Evolutionary conservation across 2,329 filamentous ascomycete genomes (phyloP), one percentile per base, ranked within the genome.

Genomic region (Colletotrichum theobromicola): DNA sequence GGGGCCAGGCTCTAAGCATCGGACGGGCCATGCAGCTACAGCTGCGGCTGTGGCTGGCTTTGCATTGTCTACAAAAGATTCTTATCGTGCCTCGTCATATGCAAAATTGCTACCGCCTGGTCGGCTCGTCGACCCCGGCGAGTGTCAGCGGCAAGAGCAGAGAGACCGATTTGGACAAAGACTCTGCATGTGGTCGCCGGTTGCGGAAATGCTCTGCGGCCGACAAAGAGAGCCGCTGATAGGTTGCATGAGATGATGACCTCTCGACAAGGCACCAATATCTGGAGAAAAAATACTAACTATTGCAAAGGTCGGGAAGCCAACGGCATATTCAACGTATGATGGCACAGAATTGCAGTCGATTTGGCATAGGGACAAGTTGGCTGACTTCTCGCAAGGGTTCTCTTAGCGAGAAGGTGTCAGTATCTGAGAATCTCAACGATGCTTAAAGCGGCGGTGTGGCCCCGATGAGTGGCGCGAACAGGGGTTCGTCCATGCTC

Each of bases 381-480:
- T 37, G 57, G 67, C 34, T 28, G 30, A 37, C 42, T 50, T 32
- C 28, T 74, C 60, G 50, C 60, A 55, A 61, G 61, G 61, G 61
- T 71, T 71, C 53, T 30, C 61, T 18, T 32, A 46, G 60, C 10
- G 35, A 66, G 60, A 30, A 74, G 55, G 26, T 34, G 26, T 18
- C n/a, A 21, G 13, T 34, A 34, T 10, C 30, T 53, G n/a, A n/a
- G 32, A n/a, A 4, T 34, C 8, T 30, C 24, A 18, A 24, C 7
- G 12, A n/a, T 42, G 21, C n/a, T 34, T 62, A 74, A 74, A 72
- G 68, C 68, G 53, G 72, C 72, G 62, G 35, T 24, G 18, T 30
- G 34, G 15, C 32, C 5, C 46, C 16, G 68, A 30, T 35, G 62
- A 18, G 72, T 67, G 62, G 67, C 69, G 62, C 16, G 21, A 67